Evolutionary conservation across 148 eudicot species (phyloP), one percentile per base, ranked within the genome.

Genomic region (Cornus kousa): DNA sequence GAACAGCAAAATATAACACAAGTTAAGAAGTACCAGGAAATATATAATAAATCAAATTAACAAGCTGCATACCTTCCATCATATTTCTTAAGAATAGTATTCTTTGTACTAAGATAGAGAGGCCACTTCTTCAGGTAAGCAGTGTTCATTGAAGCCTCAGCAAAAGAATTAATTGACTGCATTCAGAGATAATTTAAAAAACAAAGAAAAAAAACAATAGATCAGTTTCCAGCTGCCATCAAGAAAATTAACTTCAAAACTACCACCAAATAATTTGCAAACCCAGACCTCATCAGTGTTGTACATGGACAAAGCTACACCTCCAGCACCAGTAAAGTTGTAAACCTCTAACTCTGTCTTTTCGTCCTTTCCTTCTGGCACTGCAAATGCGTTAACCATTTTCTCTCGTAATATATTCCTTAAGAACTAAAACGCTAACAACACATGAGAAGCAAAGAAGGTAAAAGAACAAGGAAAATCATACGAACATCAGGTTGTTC

Each of bases 41-140:
- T 35, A 35, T 35, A 35, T 14, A 53, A 2, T 11, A 53, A 53
- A 19, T 43, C 1, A 74, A 4, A 10, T 53, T 9, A 33, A 16
- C 7, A 35, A 20, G 28, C 40, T 6, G 14, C 70, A 73, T 84
- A 94, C 98, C 97, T 91, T 80, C 97, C 97, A 85, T 94, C 95
- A 79, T 94, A 94, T 84, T 92, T 94, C 87, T 94, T 94, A 46
- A 94, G 91, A 80, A 94, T 94, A 62, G 98, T 94, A 83, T 94
- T 94, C 85, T 94, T 94, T 67, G 98, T 94, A 89, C 97, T 94
- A 79, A 94, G 98, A 83, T 94, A 94, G 55, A 92, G 94, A 5
- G 97, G 98, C 98, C 98, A 94, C 85, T 89, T 92, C 71, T 92
- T 94, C 88, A 83, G 83, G 73, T 80, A 88, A 75, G 98, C 98